Conservation (phyloP, 192 early-diverging fungal species). For the Coemansia sp. region DNA sequence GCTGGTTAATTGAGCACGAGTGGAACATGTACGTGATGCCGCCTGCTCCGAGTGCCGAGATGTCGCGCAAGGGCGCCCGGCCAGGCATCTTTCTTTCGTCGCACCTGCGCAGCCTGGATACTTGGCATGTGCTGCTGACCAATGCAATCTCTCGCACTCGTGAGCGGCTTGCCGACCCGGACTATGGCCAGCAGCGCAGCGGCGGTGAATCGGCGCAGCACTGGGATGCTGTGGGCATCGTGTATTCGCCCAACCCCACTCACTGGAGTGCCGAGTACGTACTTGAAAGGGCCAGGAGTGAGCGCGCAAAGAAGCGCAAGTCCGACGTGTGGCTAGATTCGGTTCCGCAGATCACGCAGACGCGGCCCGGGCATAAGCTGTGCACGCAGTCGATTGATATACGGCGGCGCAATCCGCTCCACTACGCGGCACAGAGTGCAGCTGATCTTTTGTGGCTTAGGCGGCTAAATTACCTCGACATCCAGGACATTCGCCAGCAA, state of each 20-base stretch:
- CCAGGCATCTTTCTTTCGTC: conserved; percentile 17
- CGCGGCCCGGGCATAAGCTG: conserved; percentile 12
- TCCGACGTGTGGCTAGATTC: conserved; percentile 40
- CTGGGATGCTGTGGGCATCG: conserved; percentile 13
- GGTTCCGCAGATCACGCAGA: conserved; percentile 22
- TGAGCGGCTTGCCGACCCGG: conserved; percentile 4
- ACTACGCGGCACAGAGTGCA: conserved; percentile 33
- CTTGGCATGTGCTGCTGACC: conserved; percentile 28
- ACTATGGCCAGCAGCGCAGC: conserved; percentile 7
- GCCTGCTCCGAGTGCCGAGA: background rate
- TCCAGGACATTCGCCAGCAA: conserved; percentile 22
- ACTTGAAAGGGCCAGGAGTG: conserved; percentile 30
- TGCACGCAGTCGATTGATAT: conserved; percentile 24
- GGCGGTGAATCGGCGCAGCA: background rate
- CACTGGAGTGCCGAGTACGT: conserved; percentile 43
- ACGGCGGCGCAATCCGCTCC: conserved; percentile 38
- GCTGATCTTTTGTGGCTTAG: conserved; percentile 39
- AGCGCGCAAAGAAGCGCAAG: conserved; percentile 14
- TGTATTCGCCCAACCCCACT: conserved; percentile 18
- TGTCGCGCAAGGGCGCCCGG: background rate
- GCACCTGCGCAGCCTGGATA: conserved; percentile 31
- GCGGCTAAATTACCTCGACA: conserved; percentile 26
- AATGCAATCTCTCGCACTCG: conserved; percentile 32
- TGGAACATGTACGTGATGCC: conserved; percentile 32
- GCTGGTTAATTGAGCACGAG: conserved; percentile 44